A percentile compares a stretch with the other conserved stretches of the same genome.
Conservation (phyloP, 2,329 filamentous ascomycete genomes). For the Beauveria bassiana region DNA sequence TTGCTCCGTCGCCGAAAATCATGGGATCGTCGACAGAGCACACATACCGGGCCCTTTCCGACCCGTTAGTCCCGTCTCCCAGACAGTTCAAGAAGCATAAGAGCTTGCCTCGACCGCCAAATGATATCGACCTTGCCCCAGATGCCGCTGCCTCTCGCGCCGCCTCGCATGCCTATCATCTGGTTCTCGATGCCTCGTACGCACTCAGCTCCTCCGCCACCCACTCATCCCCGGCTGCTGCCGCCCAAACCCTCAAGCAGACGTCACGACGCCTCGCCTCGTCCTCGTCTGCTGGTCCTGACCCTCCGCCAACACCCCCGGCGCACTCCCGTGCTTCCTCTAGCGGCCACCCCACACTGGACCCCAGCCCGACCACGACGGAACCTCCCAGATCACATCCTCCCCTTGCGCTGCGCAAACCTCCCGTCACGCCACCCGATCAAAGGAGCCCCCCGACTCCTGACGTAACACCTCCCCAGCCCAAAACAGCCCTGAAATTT, state of each 20-base stretch:
- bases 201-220: conserved; percentile 12
- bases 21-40: conserved; percentile 23
- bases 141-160: conserved; percentile 17
- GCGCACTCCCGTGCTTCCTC: conserved; percentile 52
- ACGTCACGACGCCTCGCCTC: conserved; percentile 34
- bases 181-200: conserved; percentile 23
- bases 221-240: conserved; percentile 27
- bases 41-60: conserved; percentile 20
- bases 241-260: conserved; percentile 33
- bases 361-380: conserved; percentile 35
- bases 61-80: conserved; percentile 20
- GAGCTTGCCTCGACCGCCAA: conserved; percentile 30
- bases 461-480: conserved; percentile 64
- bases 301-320: conserved; percentile 56
- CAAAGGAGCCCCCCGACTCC: conserved; percentile 65
- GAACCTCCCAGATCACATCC: conserved; percentile 30
- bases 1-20: conserved; percentile 26
- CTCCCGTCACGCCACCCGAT: conserved; percentile 54
- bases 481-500: conserved; percentile 33
- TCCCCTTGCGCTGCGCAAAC: conserved; percentile 26
- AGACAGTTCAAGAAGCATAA: conserved; percentile 41
- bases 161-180: conserved; percentile 15
- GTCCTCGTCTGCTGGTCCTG: conserved; percentile 28
- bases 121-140: conserved; percentile 18
- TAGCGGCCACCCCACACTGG: conserved; percentile 36